Evolutionary conservation across 495 filamentous ascomycete species (phyloP).

Genomic region (Penicilliopsis zonata): DNA sequence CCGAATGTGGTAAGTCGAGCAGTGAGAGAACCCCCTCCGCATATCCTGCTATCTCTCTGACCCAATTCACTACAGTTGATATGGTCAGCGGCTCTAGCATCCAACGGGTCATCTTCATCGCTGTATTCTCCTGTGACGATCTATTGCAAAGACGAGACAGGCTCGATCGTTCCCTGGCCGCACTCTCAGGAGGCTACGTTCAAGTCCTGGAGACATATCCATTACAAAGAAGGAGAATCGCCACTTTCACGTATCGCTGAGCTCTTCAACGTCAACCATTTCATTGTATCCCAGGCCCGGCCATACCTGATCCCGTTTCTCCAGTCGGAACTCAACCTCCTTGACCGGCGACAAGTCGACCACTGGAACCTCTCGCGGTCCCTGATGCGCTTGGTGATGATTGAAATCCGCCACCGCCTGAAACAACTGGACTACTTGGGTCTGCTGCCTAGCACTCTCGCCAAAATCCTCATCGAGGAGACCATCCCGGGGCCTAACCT

Average conservation of each 20-base stretch:
- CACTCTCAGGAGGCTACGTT: constrained; percentile 55
- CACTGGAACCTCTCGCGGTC: constrained; percentile 46
- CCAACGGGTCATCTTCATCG: constrained; percentile 64
- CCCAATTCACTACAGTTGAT: constrained; percentile 45
- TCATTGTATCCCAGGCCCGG: constrained; percentile 92
- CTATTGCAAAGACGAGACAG: constrained; percentile 71
- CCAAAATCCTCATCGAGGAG: constrained; percentile 79
- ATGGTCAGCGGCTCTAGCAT: constrained; percentile 88
- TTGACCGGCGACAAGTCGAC: constrained; percentile 48
- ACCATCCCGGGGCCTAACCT: constrained; percentile 68
- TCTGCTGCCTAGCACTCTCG: constrained; percentile 53
- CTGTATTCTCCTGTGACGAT: constrained; percentile 58
- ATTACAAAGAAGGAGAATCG: constrained; percentile 63
- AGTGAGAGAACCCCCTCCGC: no score
- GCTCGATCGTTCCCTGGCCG: constrained; percentile 70
- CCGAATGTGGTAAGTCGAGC: constrained; percentile 73
- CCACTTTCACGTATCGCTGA: constrained; percentile 76
- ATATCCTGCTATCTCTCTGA: background rate
- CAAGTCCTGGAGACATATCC: constrained; percentile 53
- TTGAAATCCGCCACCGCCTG: constrained; percentile 75
- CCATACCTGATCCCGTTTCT: constrained; percentile 89
- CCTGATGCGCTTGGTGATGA: constrained; percentile 53
- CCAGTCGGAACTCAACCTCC: constrained; percentile 65
- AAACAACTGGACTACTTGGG: constrained; percentile 69
- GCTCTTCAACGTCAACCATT: constrained; percentile 96